Base-by-base conservation (phyloP, 1,284 basidiomycete species). In the Fomitopsis palustris region DNA sequence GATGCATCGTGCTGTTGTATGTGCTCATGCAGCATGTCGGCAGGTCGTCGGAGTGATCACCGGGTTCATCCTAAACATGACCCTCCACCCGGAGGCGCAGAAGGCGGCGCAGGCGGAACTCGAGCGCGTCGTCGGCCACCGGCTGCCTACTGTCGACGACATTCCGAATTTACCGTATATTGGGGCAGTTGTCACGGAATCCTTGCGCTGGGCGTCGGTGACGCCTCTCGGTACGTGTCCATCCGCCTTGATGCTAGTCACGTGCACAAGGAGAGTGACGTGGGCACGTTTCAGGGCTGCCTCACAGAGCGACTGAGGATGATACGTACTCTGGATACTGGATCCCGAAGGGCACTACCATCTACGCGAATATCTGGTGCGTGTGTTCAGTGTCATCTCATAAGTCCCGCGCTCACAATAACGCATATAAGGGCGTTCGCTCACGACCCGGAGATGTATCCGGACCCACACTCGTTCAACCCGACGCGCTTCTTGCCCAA, bases 401-500 rank as follows among this genome's bases (percentile, higher is more conserved):
- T 12, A 9, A 41, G 31, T 25, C 8, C 19, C 16, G 10, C 21
- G 29, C 23, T 25, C 21, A 17, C 7, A 14, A 51, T 25, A 7
- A 23, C 35, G 23, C 25, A 33, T 35, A 14, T 49, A 81, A n/a
- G 78, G 65, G 76, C 74, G 2, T 79, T 81, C 42, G 73, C 77
- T 70, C 75, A 73, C 31, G 76, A 81, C 61, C 74, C 76, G 21
- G 63, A 57, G 5, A 60, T 68, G 53, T 70, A 70, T 61, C 61
- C 66, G 55, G 63, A 74, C 4, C 75, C 79, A 7, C 69, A 76
- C 10, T 57, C 53, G 12, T 82, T 81, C 65, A 61, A 43, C 5
- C 79, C 79, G 0, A 77, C 78, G 56, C 75, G 78, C 10, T 80
- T 77, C 65, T 49, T 74, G n/a, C 31, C 31, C 31, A 33, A 33